Percentiles rank a stretch among this genome's conserved stretches.
phyloP scores from a whole-genome alignment of 441 rosid genomes.

The Eutrema salsugineum region DNA sequence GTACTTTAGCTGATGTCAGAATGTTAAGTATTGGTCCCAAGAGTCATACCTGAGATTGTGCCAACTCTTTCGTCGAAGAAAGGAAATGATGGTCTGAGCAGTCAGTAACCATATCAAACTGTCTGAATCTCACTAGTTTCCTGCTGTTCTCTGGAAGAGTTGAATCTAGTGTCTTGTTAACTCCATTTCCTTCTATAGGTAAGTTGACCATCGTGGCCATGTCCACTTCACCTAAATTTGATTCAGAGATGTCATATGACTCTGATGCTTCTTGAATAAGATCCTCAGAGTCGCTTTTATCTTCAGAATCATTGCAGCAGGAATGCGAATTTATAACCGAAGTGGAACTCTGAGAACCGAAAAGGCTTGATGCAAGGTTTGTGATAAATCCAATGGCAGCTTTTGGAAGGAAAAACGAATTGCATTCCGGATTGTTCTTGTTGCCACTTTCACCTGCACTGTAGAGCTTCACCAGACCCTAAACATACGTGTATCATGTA shows the following conservation, averaged over 20 bases:
- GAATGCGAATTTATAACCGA: slow-evolving; percentile 37
- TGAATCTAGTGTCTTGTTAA: slow-evolving; percentile 28
- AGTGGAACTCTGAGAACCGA: slow-evolving; percentile 49
- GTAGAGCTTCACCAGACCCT: slow-evolving; percentile 47
- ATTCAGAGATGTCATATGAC: slow-evolving; percentile 37
- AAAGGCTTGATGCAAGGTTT: slow-evolving; percentile 52
- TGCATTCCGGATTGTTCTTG: slow-evolving; percentile 31
- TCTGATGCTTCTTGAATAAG: slow-evolving; percentile 33
- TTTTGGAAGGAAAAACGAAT: slow-evolving; percentile 54
- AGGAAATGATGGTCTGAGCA: slow-evolving; percentile 85
- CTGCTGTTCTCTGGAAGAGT: slow-evolving; percentile 19
- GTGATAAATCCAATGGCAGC: slow-evolving; percentile 67
- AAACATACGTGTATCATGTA: slow-evolving; percentile 21
- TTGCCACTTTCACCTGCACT: slow-evolving; percentile 34
- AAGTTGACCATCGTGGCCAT: slow-evolving; percentile 9
- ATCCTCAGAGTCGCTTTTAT: slow-evolving; percentile 32
- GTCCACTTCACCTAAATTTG: slow-evolving; percentile 35
- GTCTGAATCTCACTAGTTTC: slow-evolving; percentile 37
- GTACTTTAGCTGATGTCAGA: background rate
- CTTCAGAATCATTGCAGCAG: slow-evolving; percentile 37
- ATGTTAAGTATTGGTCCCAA: background rate
- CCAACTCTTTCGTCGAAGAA: slow-evolving; percentile 38
- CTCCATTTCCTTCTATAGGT: slow-evolving; percentile 30
- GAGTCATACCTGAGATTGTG: slow-evolving; percentile 59
- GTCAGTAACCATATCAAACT: slow-evolving; percentile 72